Conservation (phyloP, 208 protist species). For the Wallacemonas sp. region DNA sequence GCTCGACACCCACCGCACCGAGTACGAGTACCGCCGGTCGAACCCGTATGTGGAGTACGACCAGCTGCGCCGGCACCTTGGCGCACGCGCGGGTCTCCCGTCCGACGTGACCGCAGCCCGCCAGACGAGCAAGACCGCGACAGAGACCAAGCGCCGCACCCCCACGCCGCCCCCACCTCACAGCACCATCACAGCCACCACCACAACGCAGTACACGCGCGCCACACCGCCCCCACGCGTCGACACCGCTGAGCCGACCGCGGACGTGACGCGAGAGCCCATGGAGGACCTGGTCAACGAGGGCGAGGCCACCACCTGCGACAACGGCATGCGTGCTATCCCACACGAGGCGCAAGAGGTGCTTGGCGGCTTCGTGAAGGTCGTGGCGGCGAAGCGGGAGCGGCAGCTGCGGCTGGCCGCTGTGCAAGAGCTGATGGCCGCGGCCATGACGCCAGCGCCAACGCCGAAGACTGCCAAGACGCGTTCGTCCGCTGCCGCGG, state of each 20-base stretch:
- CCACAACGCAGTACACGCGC: neutral
- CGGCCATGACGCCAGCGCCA: neutral
- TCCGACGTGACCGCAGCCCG: neutral
- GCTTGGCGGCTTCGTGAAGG: conserved; percentile 19
- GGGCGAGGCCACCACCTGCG: neutral
- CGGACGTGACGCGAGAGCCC: neutral
- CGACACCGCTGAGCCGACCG: neutral
- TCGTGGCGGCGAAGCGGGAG: conserved; percentile 20
- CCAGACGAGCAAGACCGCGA: neutral
- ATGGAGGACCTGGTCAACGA: neutral
- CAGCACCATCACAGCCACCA: neutral
- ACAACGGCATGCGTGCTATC: no score
- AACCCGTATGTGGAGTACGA: conserved; percentile 15
- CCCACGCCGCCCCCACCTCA: neutral
- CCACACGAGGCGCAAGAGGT: conserved; percentile 9
- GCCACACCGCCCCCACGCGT: neutral
- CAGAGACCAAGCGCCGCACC: neutral
- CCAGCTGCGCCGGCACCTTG: conserved; percentile 7
- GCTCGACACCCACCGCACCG: conserved; percentile 27
- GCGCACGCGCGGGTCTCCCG: neutral
- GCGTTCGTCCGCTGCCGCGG: neutral
- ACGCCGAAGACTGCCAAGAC: neutral
- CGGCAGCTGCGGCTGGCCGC: neutral
- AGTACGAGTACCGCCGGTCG: conserved; percentile 11
- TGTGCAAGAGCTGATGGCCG: conserved; percentile 12